Percentiles rank a stretch among this genome's conserved stretches.
Conservation (phyloP, 2,329 filamentous ascomycete genomes). For the Decorospora gaudefroyi region DNA sequence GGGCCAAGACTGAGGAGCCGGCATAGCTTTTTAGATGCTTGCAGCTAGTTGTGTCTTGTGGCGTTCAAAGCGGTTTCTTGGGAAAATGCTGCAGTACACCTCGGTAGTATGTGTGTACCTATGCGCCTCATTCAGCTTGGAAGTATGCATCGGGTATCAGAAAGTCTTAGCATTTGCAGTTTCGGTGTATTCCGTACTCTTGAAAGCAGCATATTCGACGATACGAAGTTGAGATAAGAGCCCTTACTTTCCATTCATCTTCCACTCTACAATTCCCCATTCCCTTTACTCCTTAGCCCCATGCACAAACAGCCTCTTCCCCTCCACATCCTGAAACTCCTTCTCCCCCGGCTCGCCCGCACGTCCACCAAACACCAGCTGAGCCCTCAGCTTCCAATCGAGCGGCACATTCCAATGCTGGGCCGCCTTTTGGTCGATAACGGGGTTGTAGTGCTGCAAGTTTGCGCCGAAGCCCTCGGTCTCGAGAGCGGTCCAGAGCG, state of each 20-base stretch:
- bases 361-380: constrained; percentile 78
- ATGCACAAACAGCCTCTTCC: constrained; percentile 58
- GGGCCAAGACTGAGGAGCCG: constrained; percentile 43
- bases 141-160: too few species aligned
- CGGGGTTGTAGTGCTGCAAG: constrained; percentile 91
- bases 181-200: too few species aligned
- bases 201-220: too few species aligned
- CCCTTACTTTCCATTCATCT: too few species aligned
- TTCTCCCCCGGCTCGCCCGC: constrained; percentile 65
- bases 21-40: background rate
- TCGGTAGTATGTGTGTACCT: too few species aligned
- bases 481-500: constrained; percentile 80
- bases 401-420: constrained; percentile 70
- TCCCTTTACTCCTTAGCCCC: constrained; percentile 36
- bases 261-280: too few species aligned
- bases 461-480: constrained; percentile 84
- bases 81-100: too few species aligned
- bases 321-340: constrained; percentile 65
- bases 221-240: too few species aligned
- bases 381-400: constrained; percentile 77
- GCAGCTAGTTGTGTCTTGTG: background rate
- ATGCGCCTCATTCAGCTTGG: too few species aligned
- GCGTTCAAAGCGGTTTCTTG: too few species aligned
- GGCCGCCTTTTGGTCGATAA: constrained; percentile 74
- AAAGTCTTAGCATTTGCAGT: too few species aligned